These are phyloP conservation scores for Daedalea quercina DNA, from an alignment of 768 basidiomycete species.

Conservation along the genomic window DNA sequence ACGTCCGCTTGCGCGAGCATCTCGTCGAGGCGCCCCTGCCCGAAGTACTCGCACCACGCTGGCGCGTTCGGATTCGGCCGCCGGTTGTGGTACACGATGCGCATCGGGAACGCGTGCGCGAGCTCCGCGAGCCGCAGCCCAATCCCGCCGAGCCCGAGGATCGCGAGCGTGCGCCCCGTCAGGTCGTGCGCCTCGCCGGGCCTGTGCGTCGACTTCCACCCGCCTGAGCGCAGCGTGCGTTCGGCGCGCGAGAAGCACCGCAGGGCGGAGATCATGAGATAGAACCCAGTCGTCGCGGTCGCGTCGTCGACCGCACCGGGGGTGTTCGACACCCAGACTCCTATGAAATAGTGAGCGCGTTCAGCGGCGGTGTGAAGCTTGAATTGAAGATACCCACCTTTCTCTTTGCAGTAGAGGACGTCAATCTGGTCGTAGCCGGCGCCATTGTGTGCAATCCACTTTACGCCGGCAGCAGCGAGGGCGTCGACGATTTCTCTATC, in stretches of 20 bases:
- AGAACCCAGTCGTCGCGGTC: slow-evolving; percentile 84
- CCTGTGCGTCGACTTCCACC: slow-evolving; percentile 53
- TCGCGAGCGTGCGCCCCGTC: slow-evolving; percentile 60
- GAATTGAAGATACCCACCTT: slow-evolving; percentile 37
- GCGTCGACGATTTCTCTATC: slow-evolving; percentile 71
- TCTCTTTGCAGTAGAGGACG: slow-evolving; percentile 61
- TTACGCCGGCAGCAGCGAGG: slow-evolving; percentile 53
- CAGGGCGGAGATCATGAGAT: slow-evolving; percentile 71
- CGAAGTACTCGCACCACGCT: slow-evolving; percentile 71
- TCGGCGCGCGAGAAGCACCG: slow-evolving; percentile 70
- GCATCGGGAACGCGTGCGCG: slow-evolving; percentile 82
- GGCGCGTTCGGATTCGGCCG: slow-evolving; percentile 52
- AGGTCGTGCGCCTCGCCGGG: slow-evolving; percentile 52
- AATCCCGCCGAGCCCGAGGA: slow-evolving; percentile 76
- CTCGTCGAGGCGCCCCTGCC: slow-evolving; percentile 46
- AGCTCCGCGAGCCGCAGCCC: slow-evolving; percentile 65
- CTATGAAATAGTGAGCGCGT: slow-evolving; percentile 24
- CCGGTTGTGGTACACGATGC: slow-evolving; percentile 75
- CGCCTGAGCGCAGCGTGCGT: slow-evolving; percentile 41
- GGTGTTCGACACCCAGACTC: slow-evolving; percentile 80
- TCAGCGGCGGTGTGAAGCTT: background rate
- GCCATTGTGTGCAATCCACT: slow-evolving; percentile 90
- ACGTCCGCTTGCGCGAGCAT: slow-evolving; percentile 74
- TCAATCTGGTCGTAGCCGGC: slow-evolving; percentile 92
- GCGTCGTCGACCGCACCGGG: slow-evolving; percentile 88